These are phyloP conservation scores for Brasilioporus rufonigricans DNA, from an alignment of 768 basidiomycete genomes.

Conservation along the genomic window DNA sequence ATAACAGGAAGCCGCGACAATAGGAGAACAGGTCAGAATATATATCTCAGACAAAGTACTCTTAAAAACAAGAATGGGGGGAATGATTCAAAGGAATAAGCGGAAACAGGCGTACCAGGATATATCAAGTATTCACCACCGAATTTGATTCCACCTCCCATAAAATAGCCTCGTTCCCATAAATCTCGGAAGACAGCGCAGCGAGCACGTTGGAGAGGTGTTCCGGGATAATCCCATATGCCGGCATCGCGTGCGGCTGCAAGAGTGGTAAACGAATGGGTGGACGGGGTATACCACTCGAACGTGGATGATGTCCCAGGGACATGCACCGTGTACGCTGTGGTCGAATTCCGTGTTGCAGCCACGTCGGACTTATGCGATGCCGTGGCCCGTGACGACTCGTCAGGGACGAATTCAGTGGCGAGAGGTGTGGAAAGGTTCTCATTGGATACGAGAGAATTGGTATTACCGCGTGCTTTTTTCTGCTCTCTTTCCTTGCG, in stretches of 20 bases:
- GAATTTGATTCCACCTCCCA: slow-evolving; percentile 91
- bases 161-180: slow-evolving; percentile 81
- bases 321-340: slow-evolving; percentile 57
- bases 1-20: neutral
- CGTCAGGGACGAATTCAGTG: neutral
- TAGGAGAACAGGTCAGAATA: slow-evolving; percentile 2
- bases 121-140: slow-evolving; percentile 97
- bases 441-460: slow-evolving; percentile 9
- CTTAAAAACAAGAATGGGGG: too few relatives aligned
- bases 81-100: neutral
- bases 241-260: slow-evolving; percentile 60
- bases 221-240: slow-evolving; percentile 75
- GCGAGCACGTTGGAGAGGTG: slow-evolving; percentile 62
- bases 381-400: neutral
- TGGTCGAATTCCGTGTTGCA: slow-evolving; percentile 9
- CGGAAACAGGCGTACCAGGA: slow-evolving; percentile 60
- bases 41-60: neutral
- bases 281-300: slow-evolving; percentile 62
- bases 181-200: slow-evolving; percentile 79
- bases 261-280: slow-evolving; percentile 52
- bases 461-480: slow-evolving; percentile 21
- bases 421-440: neutral
- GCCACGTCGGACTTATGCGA: neutral
- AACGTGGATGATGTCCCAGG: slow-evolving; percentile 61
- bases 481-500: slow-evolving; percentile 64